Percentiles rank a stretch among this genome's conserved stretches.
Conservation (phyloP, 148 eudicot species). For the Camellia sinensis region DNA sequence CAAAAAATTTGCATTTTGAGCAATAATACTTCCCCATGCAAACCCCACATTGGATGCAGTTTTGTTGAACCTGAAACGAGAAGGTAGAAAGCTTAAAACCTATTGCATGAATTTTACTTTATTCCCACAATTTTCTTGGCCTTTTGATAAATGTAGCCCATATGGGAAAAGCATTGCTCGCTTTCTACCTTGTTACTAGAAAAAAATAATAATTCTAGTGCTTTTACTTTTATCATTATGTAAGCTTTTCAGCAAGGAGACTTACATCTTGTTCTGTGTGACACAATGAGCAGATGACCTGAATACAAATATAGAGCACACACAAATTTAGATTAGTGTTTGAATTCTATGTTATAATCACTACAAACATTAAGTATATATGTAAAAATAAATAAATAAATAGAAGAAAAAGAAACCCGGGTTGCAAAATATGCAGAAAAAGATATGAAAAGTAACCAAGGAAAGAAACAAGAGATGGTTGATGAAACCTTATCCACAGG, state of each 20-base stretch:
- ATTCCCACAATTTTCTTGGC: neutral
- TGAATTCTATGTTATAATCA: neutral
- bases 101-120: neutral
- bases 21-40: slow-evolving; percentile 74
- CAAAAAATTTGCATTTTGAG: slow-evolving; percentile 58
- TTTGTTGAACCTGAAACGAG: slow-evolving; percentile 57
- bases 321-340: neutral
- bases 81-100: neutral
- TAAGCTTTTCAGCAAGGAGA: neutral
- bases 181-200: neutral
- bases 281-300: slow-evolving; percentile 80
- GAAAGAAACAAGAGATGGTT: neutral
- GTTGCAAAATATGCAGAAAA: too few relatives aligned
- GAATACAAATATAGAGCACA: slow-evolving; percentile 7
- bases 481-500: neutral
- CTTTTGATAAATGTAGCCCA: neutral
- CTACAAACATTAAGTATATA: neutral
- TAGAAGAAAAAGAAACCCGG: too few relatives aligned
- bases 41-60: slow-evolving; percentile 58
- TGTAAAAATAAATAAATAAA: neutral
- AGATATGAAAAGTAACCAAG: too few relatives aligned
- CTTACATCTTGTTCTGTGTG: slow-evolving; percentile 84
- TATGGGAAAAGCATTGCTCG: too few relatives aligned
- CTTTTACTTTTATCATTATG: neutral
- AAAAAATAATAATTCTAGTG: too few relatives aligned